Base-by-base conservation (phyloP, 2,329 filamentous ascomycete genomes). In the Neofusicoccum ribis region DNA sequence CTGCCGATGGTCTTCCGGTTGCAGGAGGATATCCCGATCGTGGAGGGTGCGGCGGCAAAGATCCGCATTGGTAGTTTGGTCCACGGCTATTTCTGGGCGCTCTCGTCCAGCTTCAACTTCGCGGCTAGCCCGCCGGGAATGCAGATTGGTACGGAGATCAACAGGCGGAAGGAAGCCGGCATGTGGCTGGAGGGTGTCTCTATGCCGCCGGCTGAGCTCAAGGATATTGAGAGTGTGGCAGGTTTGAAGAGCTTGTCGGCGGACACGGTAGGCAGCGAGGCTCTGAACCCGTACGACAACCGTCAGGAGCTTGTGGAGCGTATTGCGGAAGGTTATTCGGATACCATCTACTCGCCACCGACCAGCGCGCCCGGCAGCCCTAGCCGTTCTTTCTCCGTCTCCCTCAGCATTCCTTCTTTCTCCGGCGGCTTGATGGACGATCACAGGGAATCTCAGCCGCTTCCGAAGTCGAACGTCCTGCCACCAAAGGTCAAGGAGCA, bases 1-100 rank as follows among this genome's bases (percentile, higher is more conserved):
- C 78, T 97, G 43, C 92, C 93, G 1, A 97, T 97, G 93, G 85
- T 97, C 11, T 88, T 96, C 76, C 87, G 90, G 51, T 84, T 98
- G 1, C 93, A 97, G 75, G 92, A 96, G 72, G 92, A 95, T 68
- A 90, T 95, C 37, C 59, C 56, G 11, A 84, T 87, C 64, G 82
- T 88, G 3, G 87, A 89, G 52, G 85, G 85, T 27, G 87, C 90
- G 0, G 76, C 87, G 47, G 85, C 89, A 36, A 95, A 94, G 73
- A 86, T 96, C 44, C 89, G 91, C 49, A 82, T 96, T 49, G 92
- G 91, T 36, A 93, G 91, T 73, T 81, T 98, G 65, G 91, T 94
- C 59, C 91, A 96, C 72, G 93, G 92, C 8, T 97, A 97, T 76
- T 88, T 97, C 66, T 94, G 91, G 89, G 86, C 87, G 0, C 74